phyloP scores from a whole-genome alignment of 2,329 filamentous ascomycete genomes.

The Alternaria novae-zelandiae region DNA sequence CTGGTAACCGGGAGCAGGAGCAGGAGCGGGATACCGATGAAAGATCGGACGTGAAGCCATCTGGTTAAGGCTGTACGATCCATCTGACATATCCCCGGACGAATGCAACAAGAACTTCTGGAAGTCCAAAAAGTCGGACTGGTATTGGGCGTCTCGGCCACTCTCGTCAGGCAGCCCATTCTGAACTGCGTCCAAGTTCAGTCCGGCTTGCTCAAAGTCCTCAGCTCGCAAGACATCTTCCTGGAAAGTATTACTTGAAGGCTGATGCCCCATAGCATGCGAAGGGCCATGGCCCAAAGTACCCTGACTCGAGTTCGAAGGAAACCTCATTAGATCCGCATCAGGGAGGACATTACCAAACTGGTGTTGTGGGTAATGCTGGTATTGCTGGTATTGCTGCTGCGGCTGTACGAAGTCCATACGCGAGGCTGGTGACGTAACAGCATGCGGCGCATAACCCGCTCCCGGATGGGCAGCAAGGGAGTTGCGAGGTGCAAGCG shows the following conservation, averaged over 20 bases:
- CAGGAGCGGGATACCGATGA: neutral
- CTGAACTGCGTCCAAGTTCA: neutral
- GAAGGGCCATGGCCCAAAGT: neutral
- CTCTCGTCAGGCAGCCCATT: too few species aligned
- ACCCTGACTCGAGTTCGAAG: neutral
- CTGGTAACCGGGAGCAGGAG: neutral
- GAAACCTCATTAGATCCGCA: neutral
- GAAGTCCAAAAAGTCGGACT: too few species aligned
- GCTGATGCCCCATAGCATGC: accelerated
- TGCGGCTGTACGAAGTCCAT: neutral
- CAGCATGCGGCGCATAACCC: neutral
- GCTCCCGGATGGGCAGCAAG: neutral
- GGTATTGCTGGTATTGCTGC: neutral
- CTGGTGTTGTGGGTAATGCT: neutral
- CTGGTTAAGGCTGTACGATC: neutral
- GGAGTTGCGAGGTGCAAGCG: neutral
- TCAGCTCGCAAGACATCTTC: neutral
- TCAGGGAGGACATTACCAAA: neutral
- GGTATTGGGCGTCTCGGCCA: too few species aligned
- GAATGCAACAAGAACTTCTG: neutral
- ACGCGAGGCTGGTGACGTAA: neutral
- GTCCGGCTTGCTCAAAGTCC: neutral
- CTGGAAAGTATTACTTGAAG: neutral
- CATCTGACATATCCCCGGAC: neutral
- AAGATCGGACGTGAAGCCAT: neutral